A percentile compares a stretch with the other conserved stretches of the same genome.
These are phyloP conservation scores for Trichoderma erinaceum DNA, from an alignment of 495 filamentous ascomycete species.

Conservation along the genomic window DNA sequence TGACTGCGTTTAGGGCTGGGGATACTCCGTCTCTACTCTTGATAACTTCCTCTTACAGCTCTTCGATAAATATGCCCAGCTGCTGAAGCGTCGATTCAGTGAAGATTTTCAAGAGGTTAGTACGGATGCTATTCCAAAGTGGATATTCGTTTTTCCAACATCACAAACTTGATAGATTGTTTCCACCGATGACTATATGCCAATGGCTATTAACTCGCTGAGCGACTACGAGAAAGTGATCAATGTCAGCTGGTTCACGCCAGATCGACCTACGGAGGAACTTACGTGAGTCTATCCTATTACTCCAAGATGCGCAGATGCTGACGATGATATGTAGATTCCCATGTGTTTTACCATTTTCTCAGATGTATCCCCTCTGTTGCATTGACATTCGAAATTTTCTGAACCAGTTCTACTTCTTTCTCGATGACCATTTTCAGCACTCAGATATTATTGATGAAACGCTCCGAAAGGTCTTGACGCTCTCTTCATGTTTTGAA, in stretches of 20 bases:
- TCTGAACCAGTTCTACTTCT: conserved; percentile 92
- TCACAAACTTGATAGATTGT: conserved; percentile 86
- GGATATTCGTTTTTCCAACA: conserved; percentile 55
- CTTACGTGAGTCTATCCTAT: conserved; percentile 52
- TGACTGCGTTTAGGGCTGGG: conserved; percentile 61
- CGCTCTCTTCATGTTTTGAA: not conserved
- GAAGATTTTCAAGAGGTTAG: conserved; percentile 86
- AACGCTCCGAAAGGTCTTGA: conserved; percentile 65
- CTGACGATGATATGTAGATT: conserved; percentile 47
- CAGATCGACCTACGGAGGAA: conserved; percentile 68
- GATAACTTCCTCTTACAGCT: conserved; percentile 77
- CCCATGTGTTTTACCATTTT: conserved; percentile 90
- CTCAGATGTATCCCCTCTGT: conserved; percentile 96
- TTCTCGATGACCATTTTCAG: conserved; percentile 89
- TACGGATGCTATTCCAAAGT: conserved; percentile 24
- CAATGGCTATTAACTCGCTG: conserved; percentile 84
- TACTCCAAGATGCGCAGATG: not conserved
- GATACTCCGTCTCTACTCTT: conserved; percentile 73
- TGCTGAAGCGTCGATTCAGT: conserved; percentile 85
- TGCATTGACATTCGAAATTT: conserved; percentile 98
- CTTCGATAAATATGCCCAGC: conserved; percentile 87
- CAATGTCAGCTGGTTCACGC: conserved; percentile 86
- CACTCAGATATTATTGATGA: conserved; percentile 82
- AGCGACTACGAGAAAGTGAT: conserved; percentile 95
- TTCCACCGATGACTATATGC: conserved; percentile 97